A percentile compares a stretch with the other conserved stretches of the same genome.
Conservation (phyloP, 306 rosid genomes). For the Betula pendula region DNA sequence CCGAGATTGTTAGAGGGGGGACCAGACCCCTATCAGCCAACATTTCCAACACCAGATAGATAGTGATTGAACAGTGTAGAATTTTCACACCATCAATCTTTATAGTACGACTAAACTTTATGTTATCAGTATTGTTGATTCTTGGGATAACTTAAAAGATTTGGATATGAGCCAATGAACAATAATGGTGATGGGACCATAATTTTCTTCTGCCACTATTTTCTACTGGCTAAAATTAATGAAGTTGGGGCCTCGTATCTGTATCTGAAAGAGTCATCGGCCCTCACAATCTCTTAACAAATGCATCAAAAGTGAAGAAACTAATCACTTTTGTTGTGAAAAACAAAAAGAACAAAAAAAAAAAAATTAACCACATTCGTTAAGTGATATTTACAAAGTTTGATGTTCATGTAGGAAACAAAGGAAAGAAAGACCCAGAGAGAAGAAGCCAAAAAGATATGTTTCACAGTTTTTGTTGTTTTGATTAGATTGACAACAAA, state of each 20-base stretch:
- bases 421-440: neutral
- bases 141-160: neutral
- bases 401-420: slow-evolving; percentile 3
- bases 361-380: neutral
- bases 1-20: neutral
- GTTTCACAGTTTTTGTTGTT: neutral
- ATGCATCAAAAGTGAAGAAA: neutral
- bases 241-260: slow-evolving; percentile 18
- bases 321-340: neutral
- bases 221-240: slow-evolving; percentile 16
- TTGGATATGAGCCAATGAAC: slow-evolving; percentile 9
- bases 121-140: slow-evolving; percentile 12
- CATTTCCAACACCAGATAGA: neutral
- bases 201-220: slow-evolving; percentile 13
- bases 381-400: neutral
- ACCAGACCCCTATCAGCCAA: neutral
- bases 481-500: slow-evolving; percentile 26
- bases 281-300: slow-evolving; percentile 8
- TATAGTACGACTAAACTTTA: slow-evolving; percentile 4
- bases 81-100: slow-evolving; percentile 9
- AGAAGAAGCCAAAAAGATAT: slow-evolving; percentile 40
- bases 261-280: slow-evolving; percentile 7
- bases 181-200: slow-evolving; percentile 29
- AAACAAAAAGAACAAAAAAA: neutral
- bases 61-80: slow-evolving; percentile 21